A percentile compares a stretch with the other conserved stretches of the same genome.
These are phyloP conservation scores for Vigna angularis DNA, from an alignment of 306 rosid species.

Conservation along the genomic window DNA sequence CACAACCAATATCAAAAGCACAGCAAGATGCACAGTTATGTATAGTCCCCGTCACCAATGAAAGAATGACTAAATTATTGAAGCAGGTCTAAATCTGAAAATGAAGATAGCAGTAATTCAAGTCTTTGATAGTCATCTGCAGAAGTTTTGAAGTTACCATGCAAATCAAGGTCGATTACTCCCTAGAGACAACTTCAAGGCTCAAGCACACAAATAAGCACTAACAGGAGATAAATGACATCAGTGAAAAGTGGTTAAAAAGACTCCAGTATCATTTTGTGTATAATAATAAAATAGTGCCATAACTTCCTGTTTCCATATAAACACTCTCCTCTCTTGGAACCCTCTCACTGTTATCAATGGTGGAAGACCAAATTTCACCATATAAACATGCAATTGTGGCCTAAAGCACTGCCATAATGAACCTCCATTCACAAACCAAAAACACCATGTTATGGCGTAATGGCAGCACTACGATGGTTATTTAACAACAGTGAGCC, in stretches of 20 bases:
- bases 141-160: not conserved
- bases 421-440: too few species aligned
- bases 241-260: not conserved
- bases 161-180: not conserved
- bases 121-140: slow-evolving; percentile 1
- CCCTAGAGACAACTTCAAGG: slow-evolving; percentile 7
- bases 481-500: too few species aligned
- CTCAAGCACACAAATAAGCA: slow-evolving; percentile 21
- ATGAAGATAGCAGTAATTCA: not conserved
- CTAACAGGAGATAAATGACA: not conserved
- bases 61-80: not conserved
- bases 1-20: slow-evolving; percentile 17
- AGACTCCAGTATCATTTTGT: not conserved
- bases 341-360: too few species aligned
- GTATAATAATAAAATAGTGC: not conserved
- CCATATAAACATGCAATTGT: too few species aligned
- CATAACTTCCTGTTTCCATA: too few species aligned
- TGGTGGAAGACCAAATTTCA: too few species aligned
- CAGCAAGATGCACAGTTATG: slow-evolving; percentile 16
- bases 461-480: too few species aligned
- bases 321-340: too few species aligned
- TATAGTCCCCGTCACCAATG: not conserved
- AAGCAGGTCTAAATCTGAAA: not conserved
- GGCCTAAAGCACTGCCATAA: too few species aligned
- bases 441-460: too few species aligned